Conservation (phyloP, 2,329 filamentous ascomycete species). For the Ceratocystis smalleyi region DNA sequence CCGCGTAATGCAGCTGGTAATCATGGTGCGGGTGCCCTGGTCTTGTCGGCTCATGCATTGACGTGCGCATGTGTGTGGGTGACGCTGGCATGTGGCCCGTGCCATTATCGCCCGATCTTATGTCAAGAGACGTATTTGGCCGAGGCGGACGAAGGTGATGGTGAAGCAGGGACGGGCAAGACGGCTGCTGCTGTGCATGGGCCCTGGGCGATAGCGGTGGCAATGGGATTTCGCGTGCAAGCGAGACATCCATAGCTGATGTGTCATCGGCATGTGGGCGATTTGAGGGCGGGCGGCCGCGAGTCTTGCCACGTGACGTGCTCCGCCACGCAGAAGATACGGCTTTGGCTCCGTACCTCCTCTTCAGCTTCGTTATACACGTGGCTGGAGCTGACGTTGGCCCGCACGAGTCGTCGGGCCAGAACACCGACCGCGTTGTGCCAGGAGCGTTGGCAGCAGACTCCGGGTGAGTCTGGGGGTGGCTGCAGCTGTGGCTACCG, state of each 20-base stretch:
- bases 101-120: conserved; percentile 39
- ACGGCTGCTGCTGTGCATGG: neutral
- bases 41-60: neutral
- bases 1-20: conserved; percentile 17
- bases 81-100: conserved; percentile 48
- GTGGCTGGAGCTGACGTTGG: conserved; percentile 54
- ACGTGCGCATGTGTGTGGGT: conserved; percentile 24
- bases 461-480: too few relatives aligned
- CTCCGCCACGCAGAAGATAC: conserved; percentile 78
- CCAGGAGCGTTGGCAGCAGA: too few relatives aligned
- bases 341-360: conserved; percentile 61
- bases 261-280: neutral
- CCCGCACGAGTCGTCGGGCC: conserved; percentile 52
- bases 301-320: conserved; percentile 41
- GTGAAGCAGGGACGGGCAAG: neutral
- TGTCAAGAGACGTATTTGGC: conserved; percentile 29
- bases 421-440: conserved; percentile 34
- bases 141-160: conserved; percentile 21
- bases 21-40: conserved; percentile 8
- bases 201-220: neutral
- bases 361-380: conserved; percentile 26
- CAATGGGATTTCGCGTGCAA: neutral
- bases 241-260: neutral
- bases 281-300: conserved; percentile 54
- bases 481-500: too few relatives aligned